Conservation (phyloP, 2,329 filamentous ascomycete genomes). For the Beauveria scarabaeidicola region DNA sequence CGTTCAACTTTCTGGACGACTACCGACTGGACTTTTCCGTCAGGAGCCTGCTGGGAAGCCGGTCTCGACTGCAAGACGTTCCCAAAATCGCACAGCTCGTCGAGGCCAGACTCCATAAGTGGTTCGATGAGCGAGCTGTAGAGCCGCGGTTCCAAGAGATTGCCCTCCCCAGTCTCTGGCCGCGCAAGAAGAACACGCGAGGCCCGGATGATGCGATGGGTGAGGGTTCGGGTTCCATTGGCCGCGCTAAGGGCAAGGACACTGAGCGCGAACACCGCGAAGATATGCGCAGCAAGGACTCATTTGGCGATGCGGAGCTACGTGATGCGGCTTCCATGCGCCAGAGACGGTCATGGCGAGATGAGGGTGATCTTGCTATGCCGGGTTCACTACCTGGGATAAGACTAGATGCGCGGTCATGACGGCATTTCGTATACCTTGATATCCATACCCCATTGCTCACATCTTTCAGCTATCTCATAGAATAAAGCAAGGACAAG, state of each 20-base stretch:
- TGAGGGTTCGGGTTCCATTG: slow-evolving; percentile 38
- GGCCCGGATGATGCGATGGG: slow-evolving; percentile 55
- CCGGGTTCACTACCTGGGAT: slow-evolving; percentile 38
- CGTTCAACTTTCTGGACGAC: slow-evolving; percentile 88
- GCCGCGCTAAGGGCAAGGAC: slow-evolving; percentile 46
- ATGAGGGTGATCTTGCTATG: slow-evolving; percentile 35
- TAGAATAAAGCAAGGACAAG: background rate
- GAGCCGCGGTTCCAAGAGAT: slow-evolving; percentile 85
- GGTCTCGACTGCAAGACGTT: slow-evolving; percentile 74
- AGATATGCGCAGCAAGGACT: slow-evolving; percentile 39
- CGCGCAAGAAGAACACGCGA: slow-evolving; percentile 72
- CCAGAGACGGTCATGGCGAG: slow-evolving; percentile 28
- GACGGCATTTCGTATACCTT: background rate
- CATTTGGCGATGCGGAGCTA: slow-evolving; percentile 34
- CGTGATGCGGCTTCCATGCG: slow-evolving; percentile 30
- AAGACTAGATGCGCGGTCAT: slow-evolving; percentile 20
- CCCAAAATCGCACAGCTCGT: slow-evolving; percentile 83
- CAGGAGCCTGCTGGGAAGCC: slow-evolving; percentile 67
- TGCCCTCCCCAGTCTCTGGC: slow-evolving; percentile 73
- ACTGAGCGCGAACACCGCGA: slow-evolving; percentile 41
- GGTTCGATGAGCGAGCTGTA: slow-evolving; percentile 82
- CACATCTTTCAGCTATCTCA: background rate
- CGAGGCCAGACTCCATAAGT: slow-evolving; percentile 69
- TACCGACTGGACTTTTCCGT: slow-evolving; percentile 79
- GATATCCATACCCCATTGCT: background rate